Conservation (phyloP, 192 early-diverging fungal species). For the Diversispora eburnea region DNA sequence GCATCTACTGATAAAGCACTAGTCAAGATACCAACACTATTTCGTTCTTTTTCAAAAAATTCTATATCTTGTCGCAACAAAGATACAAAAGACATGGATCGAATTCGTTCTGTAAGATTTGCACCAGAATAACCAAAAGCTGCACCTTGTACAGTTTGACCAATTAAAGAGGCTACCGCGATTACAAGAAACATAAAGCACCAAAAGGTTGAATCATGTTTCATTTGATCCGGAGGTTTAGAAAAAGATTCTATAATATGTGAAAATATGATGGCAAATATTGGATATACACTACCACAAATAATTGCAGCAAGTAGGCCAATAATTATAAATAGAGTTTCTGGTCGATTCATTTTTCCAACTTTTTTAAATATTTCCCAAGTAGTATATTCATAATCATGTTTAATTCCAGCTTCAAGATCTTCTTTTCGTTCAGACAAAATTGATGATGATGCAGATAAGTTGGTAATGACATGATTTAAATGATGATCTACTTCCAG, state of each 20-base stretch:
- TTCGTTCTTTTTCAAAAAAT: conserved; percentile 78
- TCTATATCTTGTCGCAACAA: conserved; percentile 81
- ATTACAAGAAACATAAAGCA: conserved; percentile 44
- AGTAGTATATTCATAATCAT: conserved; percentile 8
- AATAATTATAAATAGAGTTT: background rate
- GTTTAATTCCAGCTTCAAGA: background rate
- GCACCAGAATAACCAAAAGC: conserved; percentile 57
- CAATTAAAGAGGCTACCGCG: conserved; percentile 32
- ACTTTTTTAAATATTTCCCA: conserved; percentile 16
- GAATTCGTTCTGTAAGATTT: conserved; percentile 49
- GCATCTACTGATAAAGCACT: conserved; percentile 81
- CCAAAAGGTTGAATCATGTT: conserved; percentile 40
- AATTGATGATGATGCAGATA: too few species aligned
- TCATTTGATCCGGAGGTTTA: conserved; percentile 1
- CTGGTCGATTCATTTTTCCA: background rate
- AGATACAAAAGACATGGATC: conserved; percentile 61
- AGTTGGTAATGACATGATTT: too few species aligned
- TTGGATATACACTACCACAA: conserved; percentile 48
- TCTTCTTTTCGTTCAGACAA: too few species aligned
- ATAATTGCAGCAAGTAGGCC: conserved; percentile 7
- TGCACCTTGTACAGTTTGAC: conserved; percentile 29
- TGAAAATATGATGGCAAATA: conserved; percentile 69
- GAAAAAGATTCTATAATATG: conserved; percentile 31
- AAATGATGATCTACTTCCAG: too few species aligned
- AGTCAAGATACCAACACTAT: conserved; percentile 75